phyloP scores from a whole-genome alignment of 2,329 filamentous ascomycete species.

The Neofusicoccum parvum region DNA sequence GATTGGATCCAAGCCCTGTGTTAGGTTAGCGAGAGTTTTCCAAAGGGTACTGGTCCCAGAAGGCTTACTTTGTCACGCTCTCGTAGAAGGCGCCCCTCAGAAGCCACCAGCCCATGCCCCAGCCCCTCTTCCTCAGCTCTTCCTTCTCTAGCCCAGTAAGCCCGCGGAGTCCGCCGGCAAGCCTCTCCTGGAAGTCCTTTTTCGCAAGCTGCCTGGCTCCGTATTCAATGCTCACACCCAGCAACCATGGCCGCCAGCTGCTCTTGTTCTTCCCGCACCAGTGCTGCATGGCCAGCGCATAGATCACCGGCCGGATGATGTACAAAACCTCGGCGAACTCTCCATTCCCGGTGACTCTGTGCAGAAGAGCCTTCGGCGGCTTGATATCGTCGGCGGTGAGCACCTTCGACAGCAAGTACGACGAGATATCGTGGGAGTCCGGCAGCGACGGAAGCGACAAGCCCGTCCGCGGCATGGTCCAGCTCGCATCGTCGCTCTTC shows the following conservation, averaged over 20 bases:
- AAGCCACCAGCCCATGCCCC: constrained; percentile 91
- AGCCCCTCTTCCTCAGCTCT: constrained; percentile 83
- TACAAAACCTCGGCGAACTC: constrained; percentile 88
- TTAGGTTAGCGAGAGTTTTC: constrained; percentile 26
- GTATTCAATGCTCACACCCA: constrained; percentile 83
- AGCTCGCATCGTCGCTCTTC: constrained; percentile 53
- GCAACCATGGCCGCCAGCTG: constrained; percentile 89
- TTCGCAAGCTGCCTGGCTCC: constrained; percentile 82
- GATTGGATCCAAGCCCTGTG: constrained; percentile 64
- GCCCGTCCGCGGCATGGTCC: constrained; percentile 94
- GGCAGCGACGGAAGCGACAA: constrained; percentile 83
- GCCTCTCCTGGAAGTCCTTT: constrained; percentile 62
- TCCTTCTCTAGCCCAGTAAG: constrained; percentile 85
- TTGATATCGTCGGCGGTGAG: constrained; percentile 97
- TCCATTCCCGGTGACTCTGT: constrained; percentile 71
- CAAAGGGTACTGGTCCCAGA: not conserved
- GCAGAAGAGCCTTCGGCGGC: constrained; percentile 82
- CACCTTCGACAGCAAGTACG: constrained; percentile 85
- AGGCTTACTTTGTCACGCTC: constrained; percentile 70
- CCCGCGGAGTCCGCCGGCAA: constrained; percentile 72
- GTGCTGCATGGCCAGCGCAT: constrained; percentile 78
- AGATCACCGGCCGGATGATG: constrained; percentile 84
- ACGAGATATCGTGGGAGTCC: constrained; percentile 77
- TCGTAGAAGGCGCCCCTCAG: constrained; percentile 98
- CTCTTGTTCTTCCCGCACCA: constrained; percentile 67